phyloP scores from a whole-genome alignment of 768 basidiomycete species.

The Leccinum subtestaceum region DNA sequence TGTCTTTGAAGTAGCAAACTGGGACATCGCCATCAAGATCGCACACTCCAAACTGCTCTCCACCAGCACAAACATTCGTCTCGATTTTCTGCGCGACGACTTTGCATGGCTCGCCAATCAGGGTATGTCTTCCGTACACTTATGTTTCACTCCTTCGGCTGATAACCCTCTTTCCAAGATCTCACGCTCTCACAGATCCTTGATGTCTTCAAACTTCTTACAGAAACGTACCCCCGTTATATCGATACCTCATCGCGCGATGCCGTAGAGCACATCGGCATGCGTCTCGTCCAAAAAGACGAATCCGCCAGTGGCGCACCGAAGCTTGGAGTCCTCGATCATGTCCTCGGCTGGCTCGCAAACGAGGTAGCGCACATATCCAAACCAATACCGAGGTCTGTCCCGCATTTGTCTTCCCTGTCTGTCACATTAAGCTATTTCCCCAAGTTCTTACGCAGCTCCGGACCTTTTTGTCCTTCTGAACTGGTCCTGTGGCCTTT shows the following conservation, averaged over 20 bases:
- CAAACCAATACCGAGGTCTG: slow-evolving; percentile 58
- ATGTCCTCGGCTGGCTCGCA: slow-evolving; percentile 74
- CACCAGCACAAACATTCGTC: slow-evolving; percentile 51
- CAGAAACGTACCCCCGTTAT: slow-evolving; percentile 77
- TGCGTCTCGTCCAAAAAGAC: slow-evolving; percentile 63
- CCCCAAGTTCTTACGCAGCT: slow-evolving; percentile 50
- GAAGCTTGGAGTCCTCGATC: slow-evolving; percentile 61
- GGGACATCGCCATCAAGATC: slow-evolving; percentile 52
- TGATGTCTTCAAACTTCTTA: slow-evolving; percentile 73
- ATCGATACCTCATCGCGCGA: slow-evolving; percentile 66
- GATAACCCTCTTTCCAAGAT: slow-evolving; percentile 45
- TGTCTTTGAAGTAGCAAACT: slow-evolving; percentile 44
- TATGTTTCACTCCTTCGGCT: slow-evolving; percentile 1
- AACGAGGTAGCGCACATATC: slow-evolving; percentile 60
- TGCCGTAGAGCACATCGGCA: slow-evolving; percentile 66
- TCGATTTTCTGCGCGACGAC: slow-evolving; percentile 63
- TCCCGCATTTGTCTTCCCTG: slow-evolving; percentile 6
- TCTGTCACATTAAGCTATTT: not conserved
- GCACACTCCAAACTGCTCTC: slow-evolving; percentile 51
- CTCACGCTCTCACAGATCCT: slow-evolving; percentile 55
- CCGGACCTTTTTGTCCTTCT: slow-evolving; percentile 66
- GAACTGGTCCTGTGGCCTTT: slow-evolving; percentile 67
- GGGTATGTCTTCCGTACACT: slow-evolving; percentile 39
- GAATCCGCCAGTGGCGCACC: slow-evolving; percentile 42
- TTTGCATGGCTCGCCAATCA: slow-evolving; percentile 54